phyloP scores from a whole-genome alignment of 352 stramenopile species.

The Phytophthora foliorum region DNA sequence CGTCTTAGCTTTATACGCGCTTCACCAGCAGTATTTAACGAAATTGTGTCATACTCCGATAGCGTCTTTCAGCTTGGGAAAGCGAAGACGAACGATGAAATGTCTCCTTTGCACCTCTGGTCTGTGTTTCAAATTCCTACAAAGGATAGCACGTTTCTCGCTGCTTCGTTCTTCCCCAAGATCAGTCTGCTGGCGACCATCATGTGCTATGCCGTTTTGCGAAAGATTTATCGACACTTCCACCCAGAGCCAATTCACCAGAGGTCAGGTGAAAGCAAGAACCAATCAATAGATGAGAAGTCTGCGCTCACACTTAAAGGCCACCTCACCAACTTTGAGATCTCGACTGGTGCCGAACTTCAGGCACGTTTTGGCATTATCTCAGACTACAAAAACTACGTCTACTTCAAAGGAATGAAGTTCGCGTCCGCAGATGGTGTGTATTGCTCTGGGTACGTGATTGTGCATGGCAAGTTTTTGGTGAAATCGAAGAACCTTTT shows the following conservation, averaged over 20 bases:
- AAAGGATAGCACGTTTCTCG: constrained; percentile 14
- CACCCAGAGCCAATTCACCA: constrained; percentile 19
- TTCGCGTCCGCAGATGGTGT: constrained; percentile 45
- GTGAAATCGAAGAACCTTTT: constrained; percentile 37
- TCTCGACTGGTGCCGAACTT: constrained; percentile 35
- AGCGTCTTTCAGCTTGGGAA: constrained; percentile 12
- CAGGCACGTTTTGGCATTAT: constrained; percentile 42
- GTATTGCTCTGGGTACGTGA: constrained; percentile 43
- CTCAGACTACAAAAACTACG: constrained; percentile 45
- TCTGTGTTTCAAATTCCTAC: constrained; percentile 26
- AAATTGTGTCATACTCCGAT: constrained; percentile 19
- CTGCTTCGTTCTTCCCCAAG: constrained; percentile 18
- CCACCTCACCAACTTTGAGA: constrained; percentile 39
- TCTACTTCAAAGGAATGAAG: constrained; percentile 43
- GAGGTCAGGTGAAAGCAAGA: constrained; percentile 2
- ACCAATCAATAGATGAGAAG: constrained; percentile 14
- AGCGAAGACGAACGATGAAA: not conserved
- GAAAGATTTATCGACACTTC: constrained; percentile 21
- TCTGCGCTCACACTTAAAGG: constrained; percentile 9
- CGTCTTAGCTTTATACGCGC: constrained; percentile 2
- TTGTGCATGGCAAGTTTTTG: constrained; percentile 44
- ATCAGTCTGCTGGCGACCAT: constrained; percentile 18
- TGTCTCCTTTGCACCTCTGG: constrained; percentile 20
- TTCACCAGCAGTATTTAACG: constrained; percentile 3
- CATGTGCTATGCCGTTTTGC: constrained; percentile 10